Evolutionary conservation across 441 rosid genomes (phyloP).

Genomic region (Jatropha multifida): DNA sequence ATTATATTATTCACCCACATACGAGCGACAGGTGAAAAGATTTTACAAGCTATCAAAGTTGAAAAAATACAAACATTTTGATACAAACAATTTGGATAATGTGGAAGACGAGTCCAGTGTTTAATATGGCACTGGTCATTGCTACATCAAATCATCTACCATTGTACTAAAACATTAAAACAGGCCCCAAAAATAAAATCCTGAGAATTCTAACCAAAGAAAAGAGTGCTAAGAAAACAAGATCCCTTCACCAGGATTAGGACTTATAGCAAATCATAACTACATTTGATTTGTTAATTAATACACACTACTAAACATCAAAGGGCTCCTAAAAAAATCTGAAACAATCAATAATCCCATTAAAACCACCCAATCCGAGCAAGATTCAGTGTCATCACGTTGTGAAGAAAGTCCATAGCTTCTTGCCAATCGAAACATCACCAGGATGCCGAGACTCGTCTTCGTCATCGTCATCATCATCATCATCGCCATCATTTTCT

Average conservation of each 20-base stretch:
- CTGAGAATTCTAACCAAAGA: conserved; percentile 35
- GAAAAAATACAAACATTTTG: conserved; percentile 27
- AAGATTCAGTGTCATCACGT: conserved; percentile 36
- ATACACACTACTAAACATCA: conserved; percentile 46
- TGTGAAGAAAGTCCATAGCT: conserved; percentile 90
- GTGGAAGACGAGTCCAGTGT: conserved; percentile 25
- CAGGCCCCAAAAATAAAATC: conserved; percentile 13
- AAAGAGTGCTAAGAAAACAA: conserved; percentile 19
- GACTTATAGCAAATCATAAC: conserved; percentile 13
- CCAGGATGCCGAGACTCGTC: conserved; percentile 73
- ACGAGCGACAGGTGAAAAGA: too few relatives aligned
- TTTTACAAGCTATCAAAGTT: neutral
- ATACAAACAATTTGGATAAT: conserved; percentile 32
- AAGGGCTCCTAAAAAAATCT: conserved; percentile 33
- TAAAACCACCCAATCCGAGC: conserved; percentile 8
- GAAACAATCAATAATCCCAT: conserved; percentile 25
- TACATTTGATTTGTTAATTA: conserved; percentile 39
- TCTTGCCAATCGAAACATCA: conserved; percentile 77
- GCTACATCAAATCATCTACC: conserved; percentile 39
- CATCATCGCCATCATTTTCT: conserved; percentile 27
- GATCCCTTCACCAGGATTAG: conserved; percentile 18
- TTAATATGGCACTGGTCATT: conserved; percentile 25
- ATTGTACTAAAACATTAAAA: neutral
- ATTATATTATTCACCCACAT: too few relatives aligned
- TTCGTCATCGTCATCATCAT: conserved; percentile 35